phyloP scores from a whole-genome alignment of 1,284 basidiomycete species.

The Heliocybe sulcata region DNA sequence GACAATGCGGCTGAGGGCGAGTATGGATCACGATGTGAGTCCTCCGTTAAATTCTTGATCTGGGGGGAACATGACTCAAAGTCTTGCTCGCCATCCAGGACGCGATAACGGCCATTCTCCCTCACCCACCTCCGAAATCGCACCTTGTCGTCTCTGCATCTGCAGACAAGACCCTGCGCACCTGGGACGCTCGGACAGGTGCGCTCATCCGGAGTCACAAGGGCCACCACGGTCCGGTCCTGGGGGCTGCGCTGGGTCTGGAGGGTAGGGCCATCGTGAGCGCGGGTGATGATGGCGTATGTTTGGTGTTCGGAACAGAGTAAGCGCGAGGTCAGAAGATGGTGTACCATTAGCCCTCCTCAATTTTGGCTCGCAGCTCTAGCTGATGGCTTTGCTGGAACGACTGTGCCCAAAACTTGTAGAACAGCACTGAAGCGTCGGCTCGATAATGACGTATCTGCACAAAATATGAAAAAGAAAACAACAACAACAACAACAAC shows the following conservation, averaged over 20 bases:
- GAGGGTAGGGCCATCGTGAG: constrained; percentile 67
- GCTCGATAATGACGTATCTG: too few relatives aligned
- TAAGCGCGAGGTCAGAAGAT: not conserved
- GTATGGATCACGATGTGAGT: constrained; percentile 73
- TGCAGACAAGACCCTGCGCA: constrained; percentile 80
- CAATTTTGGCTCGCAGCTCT: too few relatives aligned
- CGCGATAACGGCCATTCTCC: constrained; percentile 76
- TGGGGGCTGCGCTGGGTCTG: constrained; percentile 69
- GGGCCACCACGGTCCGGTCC: constrained; percentile 80
- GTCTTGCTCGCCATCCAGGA: constrained; percentile 44
- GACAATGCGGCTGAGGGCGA: constrained; percentile 76
- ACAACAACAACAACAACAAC: too few relatives aligned
- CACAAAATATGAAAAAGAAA: too few relatives aligned
- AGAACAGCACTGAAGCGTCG: too few relatives aligned
- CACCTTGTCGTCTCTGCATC: constrained; percentile 80
- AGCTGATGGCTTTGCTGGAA: too few relatives aligned
- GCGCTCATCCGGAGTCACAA: constrained; percentile 72
- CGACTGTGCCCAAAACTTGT: too few relatives aligned
- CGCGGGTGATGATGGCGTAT: constrained; percentile 82
- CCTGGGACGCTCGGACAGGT: constrained; percentile 92
- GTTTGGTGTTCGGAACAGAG: constrained; percentile 73
- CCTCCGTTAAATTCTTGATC: constrained; percentile 3
- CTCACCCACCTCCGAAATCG: constrained; percentile 65
- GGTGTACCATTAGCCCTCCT: too few relatives aligned
- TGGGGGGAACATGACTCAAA: constrained; percentile 6